A percentile compares a stretch with the other conserved stretches of the same genome.
Evolutionary conservation across 345 rosid genomes (phyloP).

Genomic region (Anacardium occidentale): DNA sequence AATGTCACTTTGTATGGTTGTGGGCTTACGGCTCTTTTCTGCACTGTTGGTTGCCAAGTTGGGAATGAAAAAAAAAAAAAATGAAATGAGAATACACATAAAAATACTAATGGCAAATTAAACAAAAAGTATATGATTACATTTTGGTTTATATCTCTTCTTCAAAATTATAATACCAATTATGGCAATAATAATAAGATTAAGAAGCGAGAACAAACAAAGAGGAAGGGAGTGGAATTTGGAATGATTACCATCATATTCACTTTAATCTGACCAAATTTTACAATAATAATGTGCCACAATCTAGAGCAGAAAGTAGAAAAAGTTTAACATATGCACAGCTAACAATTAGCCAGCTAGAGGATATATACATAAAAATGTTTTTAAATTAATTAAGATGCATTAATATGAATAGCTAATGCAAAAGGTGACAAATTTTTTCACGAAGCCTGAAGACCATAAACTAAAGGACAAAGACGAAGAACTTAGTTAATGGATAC

Average conservation of each 20-base stretch:
- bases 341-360: no score
- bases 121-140: slow-evolving; percentile 42
- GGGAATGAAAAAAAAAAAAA: slow-evolving; percentile 11
- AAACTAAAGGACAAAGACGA: background rate
- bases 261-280: slow-evolving; percentile 18
- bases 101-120: slow-evolving; percentile 25
- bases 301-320: slow-evolving; percentile 11
- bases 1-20: slow-evolving; percentile 33
- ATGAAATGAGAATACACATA: slow-evolving; percentile 11
- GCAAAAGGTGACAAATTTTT: background rate
- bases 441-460: slow-evolving; percentile 11
- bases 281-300: slow-evolving; percentile 19
- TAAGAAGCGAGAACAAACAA: slow-evolving; percentile 41
- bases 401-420: background rate
- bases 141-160: slow-evolving; percentile 66
- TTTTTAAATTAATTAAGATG: no score
- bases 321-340: slow-evolving; percentile 1
- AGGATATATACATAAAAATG: no score
- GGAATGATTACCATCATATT: slow-evolving; percentile 32
- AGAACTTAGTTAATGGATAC: background rate
- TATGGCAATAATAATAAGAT: slow-evolving; percentile 47
- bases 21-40: slow-evolving; percentile 35
- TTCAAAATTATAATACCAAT: slow-evolving; percentile 54
- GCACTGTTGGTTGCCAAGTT: slow-evolving; percentile 30
- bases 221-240: slow-evolving; percentile 37